Conservation (phyloP, 176 grass and related monocot genomes). For the Phoenix dactylifera region DNA sequence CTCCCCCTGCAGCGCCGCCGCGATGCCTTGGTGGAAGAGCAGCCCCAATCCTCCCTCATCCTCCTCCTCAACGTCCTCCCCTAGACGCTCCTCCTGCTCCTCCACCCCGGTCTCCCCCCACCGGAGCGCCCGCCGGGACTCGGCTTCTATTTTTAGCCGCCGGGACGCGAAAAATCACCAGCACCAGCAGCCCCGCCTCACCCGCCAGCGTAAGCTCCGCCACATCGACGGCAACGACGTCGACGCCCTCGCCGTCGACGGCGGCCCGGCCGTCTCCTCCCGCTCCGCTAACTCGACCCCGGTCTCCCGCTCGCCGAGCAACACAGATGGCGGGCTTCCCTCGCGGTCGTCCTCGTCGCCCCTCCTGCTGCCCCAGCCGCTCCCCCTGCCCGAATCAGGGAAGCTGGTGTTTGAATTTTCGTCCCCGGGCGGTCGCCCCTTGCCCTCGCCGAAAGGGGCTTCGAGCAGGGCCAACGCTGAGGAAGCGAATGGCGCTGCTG, state of each 20-base stretch:
- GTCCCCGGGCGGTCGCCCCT: neutral
- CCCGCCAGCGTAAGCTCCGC: slow-evolving; percentile 62
- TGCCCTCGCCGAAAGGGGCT: slow-evolving; percentile 4
- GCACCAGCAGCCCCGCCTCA: slow-evolving; percentile 31
- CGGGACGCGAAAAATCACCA: neutral
- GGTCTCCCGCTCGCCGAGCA: slow-evolving; percentile 36
- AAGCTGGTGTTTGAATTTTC: neutral
- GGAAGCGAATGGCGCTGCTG: neutral
- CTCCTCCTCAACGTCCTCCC: slow-evolving; percentile 15
- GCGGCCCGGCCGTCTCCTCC: slow-evolving; percentile 8
- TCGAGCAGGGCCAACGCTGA: neutral
- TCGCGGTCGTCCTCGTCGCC: slow-evolving; percentile 47
- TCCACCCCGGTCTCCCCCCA: slow-evolving; percentile 42
- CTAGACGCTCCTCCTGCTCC: slow-evolving; percentile 20
- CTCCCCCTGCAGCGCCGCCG: neutral
- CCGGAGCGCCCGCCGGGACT: neutral
- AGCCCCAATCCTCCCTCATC: slow-evolving; percentile 38
- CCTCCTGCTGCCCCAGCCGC: slow-evolving; percentile 32
- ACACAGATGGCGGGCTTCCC: slow-evolving; percentile 33
- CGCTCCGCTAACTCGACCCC: slow-evolving; percentile 8
- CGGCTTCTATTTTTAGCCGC: neutral
- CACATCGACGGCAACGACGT: slow-evolving; percentile 36
- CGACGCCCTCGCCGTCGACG: slow-evolving; percentile 20
- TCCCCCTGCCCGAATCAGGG: slow-evolving; percentile 33
- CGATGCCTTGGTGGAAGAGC: slow-evolving; percentile 71